Base-by-base conservation (phyloP, 2,329 filamentous ascomycete species). In the Rhinocladiella similis region DNA sequence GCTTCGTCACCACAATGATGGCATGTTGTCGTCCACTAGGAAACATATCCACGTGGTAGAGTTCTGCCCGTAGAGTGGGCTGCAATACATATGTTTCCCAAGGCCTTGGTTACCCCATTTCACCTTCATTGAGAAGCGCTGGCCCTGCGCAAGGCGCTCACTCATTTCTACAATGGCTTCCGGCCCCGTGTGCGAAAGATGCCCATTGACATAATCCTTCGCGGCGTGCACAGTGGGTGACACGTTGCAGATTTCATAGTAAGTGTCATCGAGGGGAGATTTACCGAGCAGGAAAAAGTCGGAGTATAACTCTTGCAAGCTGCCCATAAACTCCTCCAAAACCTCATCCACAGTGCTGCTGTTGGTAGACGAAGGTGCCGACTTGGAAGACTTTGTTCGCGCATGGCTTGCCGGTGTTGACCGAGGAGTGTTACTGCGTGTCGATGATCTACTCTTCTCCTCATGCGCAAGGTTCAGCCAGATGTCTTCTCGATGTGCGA, bases 171-270 rank as follows among this genome's bases (percentile, higher is more conserved):
- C 52, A 33, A 67, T 63, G 5, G 43, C 54, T 33, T 49, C 52
- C 25, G 43, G 29, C 14, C 60, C 56, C 1, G 66, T 69, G 22
- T 61, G 60, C 1, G 61, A 65, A 20, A 70, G 57, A 57, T 70
- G 66, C n/a, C 63, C 66, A 41, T 63, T 55, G 33, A 66, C 57
- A 47, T 65, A 69, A 35, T 68, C 67, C 27, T 57, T 60, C n/a
- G 62, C 54, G 16, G 53, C 60, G 36, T 61, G 59, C 20, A 69
- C 47, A 16, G 55, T 57, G 13, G 62, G 62, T 41, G 66, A 69
- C 20, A 70, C 63, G 53, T 69, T 66, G 54, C 65, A 67, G 22
- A 70, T 68, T 50, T 68, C 67, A 39, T 66, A 70, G 46, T 60
- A 60, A 12, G 53, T 52, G 16, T 64, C 62, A 38, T 65, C 61